These are phyloP conservation scores for Apophysomyces elegans DNA, from an alignment of 371 early-diverging fungal species.

Conservation along the genomic window DNA sequence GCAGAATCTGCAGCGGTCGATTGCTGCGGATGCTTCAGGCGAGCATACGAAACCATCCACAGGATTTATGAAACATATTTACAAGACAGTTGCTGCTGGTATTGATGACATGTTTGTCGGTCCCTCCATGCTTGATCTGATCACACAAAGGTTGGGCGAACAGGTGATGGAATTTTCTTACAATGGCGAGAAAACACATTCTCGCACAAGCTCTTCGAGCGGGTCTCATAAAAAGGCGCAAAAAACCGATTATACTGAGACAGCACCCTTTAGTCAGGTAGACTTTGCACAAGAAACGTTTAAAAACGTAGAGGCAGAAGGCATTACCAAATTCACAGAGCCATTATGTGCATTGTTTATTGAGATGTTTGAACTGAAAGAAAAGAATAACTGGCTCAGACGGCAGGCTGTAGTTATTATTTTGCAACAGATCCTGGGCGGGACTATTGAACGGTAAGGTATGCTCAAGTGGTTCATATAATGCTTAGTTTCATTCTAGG, in stretches of 20 bases:
- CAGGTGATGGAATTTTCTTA: constrained; percentile 61
- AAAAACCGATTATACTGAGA: not conserved
- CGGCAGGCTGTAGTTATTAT: constrained; percentile 85
- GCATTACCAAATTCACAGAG: constrained; percentile 64
- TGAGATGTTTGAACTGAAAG: constrained; percentile 87
- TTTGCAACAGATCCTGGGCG: constrained; percentile 85
- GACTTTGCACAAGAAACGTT: constrained; percentile 13
- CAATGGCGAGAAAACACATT: constrained; percentile 12
- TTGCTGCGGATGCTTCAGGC: not conserved
- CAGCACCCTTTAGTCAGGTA: not conserved
- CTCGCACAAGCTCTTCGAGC: constrained; percentile 12
- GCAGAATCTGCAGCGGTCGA: constrained; percentile 13
- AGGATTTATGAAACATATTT: constrained; percentile 74
- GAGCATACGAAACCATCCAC: constrained; percentile 18
- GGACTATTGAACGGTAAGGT: constrained; percentile 77
- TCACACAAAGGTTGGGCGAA: constrained; percentile 71
- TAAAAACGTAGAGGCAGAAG: constrained; percentile 48
- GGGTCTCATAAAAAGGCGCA: not conserved
- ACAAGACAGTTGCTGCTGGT: constrained; percentile 72
- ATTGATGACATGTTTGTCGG: constrained; percentile 71
- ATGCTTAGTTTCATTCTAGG: constrained; percentile 22
- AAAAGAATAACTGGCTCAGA: constrained; percentile 86
- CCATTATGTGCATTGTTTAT: constrained; percentile 82
- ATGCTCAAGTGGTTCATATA: not conserved
- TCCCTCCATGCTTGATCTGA: constrained; percentile 72